These are phyloP conservation scores for Talaromyces sp. DNA, from an alignment of 2,329 filamentous ascomycete genomes.

Conservation along the genomic window DNA sequence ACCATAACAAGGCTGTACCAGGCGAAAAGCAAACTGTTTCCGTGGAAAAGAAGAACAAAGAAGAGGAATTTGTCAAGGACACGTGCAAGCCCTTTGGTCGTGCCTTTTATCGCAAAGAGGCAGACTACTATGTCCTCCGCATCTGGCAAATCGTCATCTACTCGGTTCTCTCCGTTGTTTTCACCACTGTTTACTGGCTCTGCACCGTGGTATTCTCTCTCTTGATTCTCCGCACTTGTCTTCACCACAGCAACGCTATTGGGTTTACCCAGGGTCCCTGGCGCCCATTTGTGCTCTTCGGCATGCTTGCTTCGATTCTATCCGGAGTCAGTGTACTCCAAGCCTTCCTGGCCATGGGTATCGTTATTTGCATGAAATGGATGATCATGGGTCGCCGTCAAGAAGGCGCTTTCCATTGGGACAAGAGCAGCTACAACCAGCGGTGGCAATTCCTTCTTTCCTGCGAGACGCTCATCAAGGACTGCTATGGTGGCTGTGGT, in stretches of 20 bases:
- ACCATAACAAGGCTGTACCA: not conserved
- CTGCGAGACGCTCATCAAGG: constrained; percentile 54
- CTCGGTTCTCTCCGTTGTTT: constrained; percentile 50
- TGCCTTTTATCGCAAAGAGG: constrained; percentile 57
- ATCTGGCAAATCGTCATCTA: constrained; percentile 55
- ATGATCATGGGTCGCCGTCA: constrained; percentile 53
- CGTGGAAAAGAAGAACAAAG: not conserved
- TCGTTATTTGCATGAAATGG: constrained; percentile 57
- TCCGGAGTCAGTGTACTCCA: constrained; percentile 46
- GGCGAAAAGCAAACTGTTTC: not conserved
- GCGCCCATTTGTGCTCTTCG: constrained; percentile 42
- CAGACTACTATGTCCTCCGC: constrained; percentile 55
- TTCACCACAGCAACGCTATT: constrained; percentile 25
- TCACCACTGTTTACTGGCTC: constrained; percentile 54
- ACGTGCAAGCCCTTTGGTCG: constrained; percentile 55
- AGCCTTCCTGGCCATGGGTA: constrained; percentile 46
- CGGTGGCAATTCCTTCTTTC: constrained; percentile 60
- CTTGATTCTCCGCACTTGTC: constrained; percentile 42
- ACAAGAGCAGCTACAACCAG: constrained; percentile 60
- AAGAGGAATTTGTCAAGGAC: constrained; percentile 12
- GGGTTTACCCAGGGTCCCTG: constrained; percentile 35
- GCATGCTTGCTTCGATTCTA: constrained; percentile 15
- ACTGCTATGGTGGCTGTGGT: constrained; percentile 55
- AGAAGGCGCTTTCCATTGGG: constrained; percentile 61
- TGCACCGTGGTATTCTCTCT: constrained; percentile 53